Conservation (phyloP, 306 rosid genomes). For the Vigna reflexopilosa region DNA sequence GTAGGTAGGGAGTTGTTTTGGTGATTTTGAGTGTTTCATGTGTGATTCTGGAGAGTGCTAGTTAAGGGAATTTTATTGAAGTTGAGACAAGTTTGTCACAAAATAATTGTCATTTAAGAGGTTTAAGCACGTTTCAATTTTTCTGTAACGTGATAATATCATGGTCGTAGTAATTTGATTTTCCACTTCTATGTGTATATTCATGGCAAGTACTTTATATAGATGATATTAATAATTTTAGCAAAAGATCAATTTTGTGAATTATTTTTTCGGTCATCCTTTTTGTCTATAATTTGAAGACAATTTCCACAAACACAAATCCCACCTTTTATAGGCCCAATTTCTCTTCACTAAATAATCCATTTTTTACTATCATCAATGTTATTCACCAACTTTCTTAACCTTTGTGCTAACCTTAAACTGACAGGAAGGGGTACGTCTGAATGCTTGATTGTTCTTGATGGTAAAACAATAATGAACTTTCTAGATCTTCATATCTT, state of each 20-base stretch:
- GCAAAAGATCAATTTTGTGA: not conserved
- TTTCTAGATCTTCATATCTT: not conserved
- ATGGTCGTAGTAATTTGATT: not conserved
- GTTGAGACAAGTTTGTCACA: not conserved
- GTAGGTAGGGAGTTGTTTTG: slow-evolving; percentile 7
- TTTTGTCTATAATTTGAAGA: too few relatives aligned
- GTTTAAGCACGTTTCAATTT: not conserved
- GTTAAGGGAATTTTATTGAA: not conserved
- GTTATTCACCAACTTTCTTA: not conserved
- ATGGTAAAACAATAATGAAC: not conserved
- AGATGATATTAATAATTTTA: not conserved
- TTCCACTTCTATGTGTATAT: not conserved
- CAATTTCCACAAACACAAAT: too few relatives aligned
- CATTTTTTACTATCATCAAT: too few relatives aligned
- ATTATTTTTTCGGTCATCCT: too few relatives aligned
- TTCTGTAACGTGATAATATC: not conserved
- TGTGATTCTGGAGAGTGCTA: not conserved
- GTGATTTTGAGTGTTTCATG: slow-evolving; percentile 1
- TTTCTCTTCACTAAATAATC: too few relatives aligned
- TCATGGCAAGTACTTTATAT: not conserved
- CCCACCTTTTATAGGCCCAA: too few relatives aligned
- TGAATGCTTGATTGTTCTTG: not conserved
- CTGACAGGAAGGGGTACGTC: not conserved
- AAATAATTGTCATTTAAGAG: not conserved
- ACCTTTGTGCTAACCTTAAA: not conserved